These are phyloP conservation scores for Beauveria sp. DNA, from an alignment of 2,329 filamentous ascomycete genomes.

Conservation along the genomic window DNA sequence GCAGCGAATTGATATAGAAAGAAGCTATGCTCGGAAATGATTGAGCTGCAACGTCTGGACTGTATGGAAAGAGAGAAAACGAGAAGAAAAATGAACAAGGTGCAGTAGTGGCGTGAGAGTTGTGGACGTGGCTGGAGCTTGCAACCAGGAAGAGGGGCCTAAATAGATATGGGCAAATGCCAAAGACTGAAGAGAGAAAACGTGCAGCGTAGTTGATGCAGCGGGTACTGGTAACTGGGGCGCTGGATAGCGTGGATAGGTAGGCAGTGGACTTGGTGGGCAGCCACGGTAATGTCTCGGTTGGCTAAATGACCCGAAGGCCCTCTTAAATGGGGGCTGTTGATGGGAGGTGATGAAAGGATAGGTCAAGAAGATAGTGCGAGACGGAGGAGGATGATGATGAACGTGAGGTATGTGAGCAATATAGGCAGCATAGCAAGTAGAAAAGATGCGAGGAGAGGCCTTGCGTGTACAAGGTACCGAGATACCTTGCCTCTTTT, in stretches of 20 bases:
- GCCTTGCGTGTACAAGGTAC: no score
- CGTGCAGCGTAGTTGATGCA: background rate
- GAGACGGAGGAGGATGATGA: background rate
- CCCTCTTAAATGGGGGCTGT: background rate
- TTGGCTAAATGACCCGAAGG: conserved; percentile 4
- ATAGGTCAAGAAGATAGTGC: background rate
- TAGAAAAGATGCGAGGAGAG: no score
- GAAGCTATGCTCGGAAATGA: background rate
- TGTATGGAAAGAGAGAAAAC: background rate
- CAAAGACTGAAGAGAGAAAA: background rate
- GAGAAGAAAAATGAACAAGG: background rate
- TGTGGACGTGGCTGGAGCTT: conserved; percentile 12
- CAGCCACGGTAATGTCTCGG: conserved; percentile 2
- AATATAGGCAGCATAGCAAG: no score
- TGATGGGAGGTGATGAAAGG: background rate
- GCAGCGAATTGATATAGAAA: background rate
- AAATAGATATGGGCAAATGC: background rate
- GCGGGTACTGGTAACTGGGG: background rate
- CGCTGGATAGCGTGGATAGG: background rate
- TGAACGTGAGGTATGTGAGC: no score
- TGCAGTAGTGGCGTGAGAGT: background rate
- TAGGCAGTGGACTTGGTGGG: background rate
- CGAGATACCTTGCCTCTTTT: no score
- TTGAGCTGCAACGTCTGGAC: background rate
- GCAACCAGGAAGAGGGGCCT: background rate